Percentiles rank a stretch among this genome's conserved stretches.
Conservation (phyloP, 1,139 yeast species). For the Candida sp. region DNA sequence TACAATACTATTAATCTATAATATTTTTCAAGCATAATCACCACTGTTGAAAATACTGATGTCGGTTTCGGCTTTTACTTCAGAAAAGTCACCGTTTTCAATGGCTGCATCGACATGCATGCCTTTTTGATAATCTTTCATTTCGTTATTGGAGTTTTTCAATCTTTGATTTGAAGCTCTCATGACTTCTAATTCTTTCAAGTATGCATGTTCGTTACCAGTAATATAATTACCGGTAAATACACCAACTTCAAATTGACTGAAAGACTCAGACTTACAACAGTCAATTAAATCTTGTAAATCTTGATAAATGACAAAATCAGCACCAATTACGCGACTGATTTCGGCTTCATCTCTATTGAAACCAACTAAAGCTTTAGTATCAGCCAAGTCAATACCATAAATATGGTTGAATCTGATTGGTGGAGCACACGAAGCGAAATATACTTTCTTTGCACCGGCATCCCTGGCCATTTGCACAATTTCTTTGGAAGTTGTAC, state of each 20-base stretch:
- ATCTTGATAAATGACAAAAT: constrained; percentile 83
- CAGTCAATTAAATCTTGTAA: constrained; percentile 79
- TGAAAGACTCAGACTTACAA: constrained; percentile 57
- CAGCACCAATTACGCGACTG: constrained; percentile 84
- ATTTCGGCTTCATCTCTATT: constrained; percentile 71
- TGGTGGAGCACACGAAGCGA: constrained; percentile 98
- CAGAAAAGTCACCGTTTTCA: constrained; percentile 47
- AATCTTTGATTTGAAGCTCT: constrained; percentile 77
- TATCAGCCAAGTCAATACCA: constrained; percentile 96
- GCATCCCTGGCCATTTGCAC: constrained; percentile 98
- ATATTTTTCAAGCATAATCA: constrained; percentile 42
- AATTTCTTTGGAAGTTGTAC: constrained; percentile 95
- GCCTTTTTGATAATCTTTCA: constrained; percentile 16
- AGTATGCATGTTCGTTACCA: constrained; percentile 81
- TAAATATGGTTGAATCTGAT: constrained; percentile 93
- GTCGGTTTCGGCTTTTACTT: constrained; percentile 86
- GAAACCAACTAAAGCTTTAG: constrained; percentile 90
- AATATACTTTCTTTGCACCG: constrained; percentile 89
- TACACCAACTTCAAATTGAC: constrained; percentile 89
- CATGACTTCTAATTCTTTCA: constrained; percentile 76
- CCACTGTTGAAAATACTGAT: constrained; percentile 88
- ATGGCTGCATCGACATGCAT: constrained; percentile 45
- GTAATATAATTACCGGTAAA: constrained; percentile 93
- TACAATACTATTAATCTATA: background rate
- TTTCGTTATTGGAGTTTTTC: constrained; percentile 34